Conservation (phyloP, 495 filamentous ascomycete species). For the Hypoxylon intermedium region DNA sequence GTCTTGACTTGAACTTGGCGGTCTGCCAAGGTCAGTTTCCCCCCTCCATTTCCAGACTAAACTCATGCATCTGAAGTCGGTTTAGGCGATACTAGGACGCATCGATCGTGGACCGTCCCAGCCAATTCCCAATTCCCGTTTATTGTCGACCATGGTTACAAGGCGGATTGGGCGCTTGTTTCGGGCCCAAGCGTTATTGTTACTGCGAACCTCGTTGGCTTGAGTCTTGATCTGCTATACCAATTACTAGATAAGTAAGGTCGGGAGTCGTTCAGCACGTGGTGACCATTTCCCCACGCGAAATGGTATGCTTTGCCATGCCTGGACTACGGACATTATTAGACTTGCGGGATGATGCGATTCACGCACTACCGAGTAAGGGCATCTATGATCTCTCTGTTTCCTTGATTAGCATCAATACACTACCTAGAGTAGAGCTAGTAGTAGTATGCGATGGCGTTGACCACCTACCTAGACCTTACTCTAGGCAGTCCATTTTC, state of each 20-base stretch:
- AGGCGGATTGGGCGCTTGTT: conserved; percentile 22
- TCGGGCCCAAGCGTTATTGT: conserved; percentile 12
- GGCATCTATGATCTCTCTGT: neutral
- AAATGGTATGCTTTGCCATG: conserved; percentile 17
- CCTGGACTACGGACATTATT: conserved; percentile 9
- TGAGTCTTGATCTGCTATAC: conserved; percentile 22
- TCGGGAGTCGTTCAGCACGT: conserved; percentile 31
- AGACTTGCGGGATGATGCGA: conserved; percentile 11
- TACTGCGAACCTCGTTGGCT: neutral
- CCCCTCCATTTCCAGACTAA: conserved; percentile 14
- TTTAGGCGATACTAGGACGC: conserved; percentile 12
- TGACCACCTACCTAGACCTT: too few species aligned
- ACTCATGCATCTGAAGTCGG: conserved; percentile 4
- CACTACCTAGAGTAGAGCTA: too few species aligned
- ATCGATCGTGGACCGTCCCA: conserved; percentile 2
- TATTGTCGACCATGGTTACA: neutral
- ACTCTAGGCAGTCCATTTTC: neutral
- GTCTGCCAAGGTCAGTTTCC: neutral
- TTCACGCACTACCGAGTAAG: conserved; percentile 1
- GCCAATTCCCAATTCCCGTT: conserved; percentile 2
- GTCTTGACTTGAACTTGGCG: conserved; percentile 1
- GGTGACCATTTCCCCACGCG: conserved; percentile 24
- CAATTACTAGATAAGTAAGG: conserved; percentile 31
- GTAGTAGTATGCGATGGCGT: neutral
- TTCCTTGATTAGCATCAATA: neutral